phyloP scores from a whole-genome alignment of 257 asterid species.

The Jaltomata sinuosa region DNA sequence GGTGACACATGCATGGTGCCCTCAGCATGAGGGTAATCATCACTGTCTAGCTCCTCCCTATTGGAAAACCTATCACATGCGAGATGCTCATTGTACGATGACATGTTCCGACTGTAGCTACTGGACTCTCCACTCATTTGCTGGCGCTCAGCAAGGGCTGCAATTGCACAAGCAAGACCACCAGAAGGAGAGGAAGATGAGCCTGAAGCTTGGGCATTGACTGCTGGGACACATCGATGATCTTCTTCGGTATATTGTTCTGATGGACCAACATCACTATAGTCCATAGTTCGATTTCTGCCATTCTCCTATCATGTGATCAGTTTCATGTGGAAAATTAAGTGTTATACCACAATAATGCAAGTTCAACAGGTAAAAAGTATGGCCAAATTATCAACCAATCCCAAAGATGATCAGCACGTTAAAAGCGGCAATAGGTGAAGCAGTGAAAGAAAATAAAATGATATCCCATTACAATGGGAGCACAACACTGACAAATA shows the following conservation, averaged over 20 bases:
- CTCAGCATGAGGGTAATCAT: conserved; percentile 33
- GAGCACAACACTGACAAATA: neutral
- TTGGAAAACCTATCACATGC: conserved; percentile 28
- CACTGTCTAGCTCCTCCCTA: conserved; percentile 39
- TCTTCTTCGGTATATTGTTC: conserved; percentile 33
- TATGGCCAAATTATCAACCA: neutral
- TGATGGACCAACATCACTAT: conserved; percentile 28
- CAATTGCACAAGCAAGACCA: conserved; percentile 89
- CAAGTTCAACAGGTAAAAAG: neutral
- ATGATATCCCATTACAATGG: neutral
- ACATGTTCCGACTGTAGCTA: conserved; percentile 25
- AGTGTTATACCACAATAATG: neutral
- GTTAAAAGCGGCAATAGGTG: neutral
- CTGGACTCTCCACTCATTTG: conserved; percentile 46
- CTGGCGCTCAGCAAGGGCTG: conserved; percentile 91
- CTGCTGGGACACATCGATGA: conserved; percentile 15
- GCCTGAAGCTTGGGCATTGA: conserved; percentile 25
- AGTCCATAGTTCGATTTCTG: conserved; percentile 33
- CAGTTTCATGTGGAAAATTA: neutral
- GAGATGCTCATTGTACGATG: conserved; percentile 25
- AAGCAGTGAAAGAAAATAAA: neutral
- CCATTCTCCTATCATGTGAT: conserved; percentile 53
- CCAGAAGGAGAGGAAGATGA: conserved; percentile 79
- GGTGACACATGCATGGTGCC: conserved; percentile 22
- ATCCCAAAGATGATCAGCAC: neutral